These are phyloP conservation scores for Aspergillus pseudoglaucus DNA, from an alignment of 2,329 filamentous ascomycete genomes.

Conservation along the genomic window DNA sequence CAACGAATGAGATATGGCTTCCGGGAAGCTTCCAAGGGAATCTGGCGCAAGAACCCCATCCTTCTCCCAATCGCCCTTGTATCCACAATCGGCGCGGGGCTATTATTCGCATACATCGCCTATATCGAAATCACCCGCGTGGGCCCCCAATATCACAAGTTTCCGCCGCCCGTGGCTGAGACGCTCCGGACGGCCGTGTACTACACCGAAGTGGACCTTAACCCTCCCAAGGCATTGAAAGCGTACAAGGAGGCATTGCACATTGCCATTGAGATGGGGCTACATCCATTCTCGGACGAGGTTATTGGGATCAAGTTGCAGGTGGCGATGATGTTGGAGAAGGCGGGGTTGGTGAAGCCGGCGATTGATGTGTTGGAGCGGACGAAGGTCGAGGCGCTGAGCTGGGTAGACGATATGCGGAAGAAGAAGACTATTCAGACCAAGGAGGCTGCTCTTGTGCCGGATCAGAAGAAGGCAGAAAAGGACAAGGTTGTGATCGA, in stretches of 20 bases:
- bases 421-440: conserved; percentile 14
- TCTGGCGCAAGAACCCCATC: conserved; percentile 40
- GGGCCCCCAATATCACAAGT: conserved; percentile 36
- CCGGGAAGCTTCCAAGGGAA: conserved; percentile 30
- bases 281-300: conserved; percentile 88
- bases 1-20: conserved; percentile 28
- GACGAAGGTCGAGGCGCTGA: conserved; percentile 62
- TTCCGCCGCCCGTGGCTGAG: conserved; percentile 40
- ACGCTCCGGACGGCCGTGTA: conserved; percentile 79
- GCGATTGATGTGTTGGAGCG: conserved; percentile 72
- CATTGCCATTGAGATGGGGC: conserved; percentile 62
- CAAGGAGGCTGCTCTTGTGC: conserved; percentile 4
- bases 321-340: conserved; percentile 72
- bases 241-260: conserved; percentile 76
- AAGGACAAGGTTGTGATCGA: conserved; percentile 14
- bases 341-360: conserved; percentile 61
- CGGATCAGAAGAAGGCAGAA: conserved; percentile 12
- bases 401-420: conserved; percentile 28
- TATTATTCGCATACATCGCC: conserved; percentile 34
- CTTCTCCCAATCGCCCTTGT: conserved; percentile 37
- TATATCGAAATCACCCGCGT: conserved; percentile 40
- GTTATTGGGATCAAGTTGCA: conserved; percentile 84
- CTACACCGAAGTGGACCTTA: conserved; percentile 70
- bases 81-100: conserved; percentile 28
- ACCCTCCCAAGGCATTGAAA: conserved; percentile 70